A percentile compares a stretch with the other conserved stretches of the same genome.
phyloP scores from a whole-genome alignment of 2,329 filamentous ascomycete species.

The Gaeumannomyces tritici region DNA sequence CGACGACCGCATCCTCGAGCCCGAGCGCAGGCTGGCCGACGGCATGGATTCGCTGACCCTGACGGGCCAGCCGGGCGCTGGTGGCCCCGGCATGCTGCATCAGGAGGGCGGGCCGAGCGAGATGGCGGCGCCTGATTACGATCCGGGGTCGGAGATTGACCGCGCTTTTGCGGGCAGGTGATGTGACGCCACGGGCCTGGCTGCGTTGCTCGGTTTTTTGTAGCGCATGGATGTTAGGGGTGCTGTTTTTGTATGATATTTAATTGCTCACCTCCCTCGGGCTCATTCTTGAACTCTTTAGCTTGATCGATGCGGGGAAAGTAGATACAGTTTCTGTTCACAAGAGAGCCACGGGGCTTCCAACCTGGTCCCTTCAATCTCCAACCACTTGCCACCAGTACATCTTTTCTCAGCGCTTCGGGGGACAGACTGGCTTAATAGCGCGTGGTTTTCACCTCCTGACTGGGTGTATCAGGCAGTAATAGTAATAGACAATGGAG shows the following conservation, averaged over 20 bases:
- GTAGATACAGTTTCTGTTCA: too few species aligned
- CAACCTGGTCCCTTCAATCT: too few species aligned
- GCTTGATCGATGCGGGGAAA: too few species aligned
- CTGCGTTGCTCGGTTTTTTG: background rate
- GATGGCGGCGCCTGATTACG: constrained; percentile 9
- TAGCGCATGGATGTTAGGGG: background rate
- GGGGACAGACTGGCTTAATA: too few species aligned
- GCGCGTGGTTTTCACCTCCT: too few species aligned
- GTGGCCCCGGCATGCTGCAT: background rate
- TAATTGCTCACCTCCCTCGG: background rate
- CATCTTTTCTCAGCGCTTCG: too few species aligned
- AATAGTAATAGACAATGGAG: too few species aligned
- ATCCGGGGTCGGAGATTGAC: constrained; percentile 9
- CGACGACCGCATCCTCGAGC: constrained; percentile 58
- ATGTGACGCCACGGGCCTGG: background rate
- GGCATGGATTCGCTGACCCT: constrained; percentile 15
- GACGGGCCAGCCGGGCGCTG: constrained; percentile 20
- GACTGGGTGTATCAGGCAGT: too few species aligned
- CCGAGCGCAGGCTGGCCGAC: constrained; percentile 35
- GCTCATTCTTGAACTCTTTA: too few species aligned
- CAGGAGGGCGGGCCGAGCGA: constrained; percentile 6
- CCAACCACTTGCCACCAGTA: too few species aligned
- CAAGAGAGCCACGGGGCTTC: too few species aligned
- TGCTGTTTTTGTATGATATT: background rate
- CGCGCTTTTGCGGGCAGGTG: constrained; percentile 8